Evolutionary conservation across 2,329 filamentous ascomycete genomes (phyloP).

Genomic region (Colletotrichum sp.): DNA sequence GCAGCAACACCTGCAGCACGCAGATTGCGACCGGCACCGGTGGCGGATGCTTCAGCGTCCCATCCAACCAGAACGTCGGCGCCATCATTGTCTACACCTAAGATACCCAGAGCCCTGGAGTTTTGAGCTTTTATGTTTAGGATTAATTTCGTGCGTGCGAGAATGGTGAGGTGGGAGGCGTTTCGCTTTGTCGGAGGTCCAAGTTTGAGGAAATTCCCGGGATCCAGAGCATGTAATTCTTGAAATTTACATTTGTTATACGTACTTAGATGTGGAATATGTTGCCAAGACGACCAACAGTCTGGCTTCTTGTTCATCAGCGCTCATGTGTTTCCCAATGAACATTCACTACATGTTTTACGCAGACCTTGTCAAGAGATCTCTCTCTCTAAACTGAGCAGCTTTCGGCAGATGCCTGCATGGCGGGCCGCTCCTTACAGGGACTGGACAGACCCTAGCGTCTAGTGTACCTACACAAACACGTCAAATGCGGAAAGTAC

Average conservation of each 20-base stretch:
- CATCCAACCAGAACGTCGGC: neutral
- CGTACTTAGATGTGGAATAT: neutral
- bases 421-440: neutral
- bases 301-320: neutral
- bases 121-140: too few relatives aligned
- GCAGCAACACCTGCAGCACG: neutral
- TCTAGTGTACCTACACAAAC: too few relatives aligned
- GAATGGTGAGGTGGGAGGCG: rapidly evolving
- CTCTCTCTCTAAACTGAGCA: rapidly evolving
- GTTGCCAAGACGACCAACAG: rapidly evolving
- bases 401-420: neutral
- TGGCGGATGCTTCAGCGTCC: neutral
- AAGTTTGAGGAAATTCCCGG: neutral
- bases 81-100: neutral
- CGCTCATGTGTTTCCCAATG: neutral
- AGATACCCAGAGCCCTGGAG: neutral
- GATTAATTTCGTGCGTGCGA: too few relatives aligned
- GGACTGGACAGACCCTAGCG: rapidly evolving
- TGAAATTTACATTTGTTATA: neutral
- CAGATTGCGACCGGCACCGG: neutral
- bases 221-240: neutral
- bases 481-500: too few relatives aligned
- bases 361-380: neutral
- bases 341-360: rapidly evolving
- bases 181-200: rapidly evolving